phyloP scores from a whole-genome alignment of 768 basidiomycete genomes.

The Lentinula detonsa region DNA sequence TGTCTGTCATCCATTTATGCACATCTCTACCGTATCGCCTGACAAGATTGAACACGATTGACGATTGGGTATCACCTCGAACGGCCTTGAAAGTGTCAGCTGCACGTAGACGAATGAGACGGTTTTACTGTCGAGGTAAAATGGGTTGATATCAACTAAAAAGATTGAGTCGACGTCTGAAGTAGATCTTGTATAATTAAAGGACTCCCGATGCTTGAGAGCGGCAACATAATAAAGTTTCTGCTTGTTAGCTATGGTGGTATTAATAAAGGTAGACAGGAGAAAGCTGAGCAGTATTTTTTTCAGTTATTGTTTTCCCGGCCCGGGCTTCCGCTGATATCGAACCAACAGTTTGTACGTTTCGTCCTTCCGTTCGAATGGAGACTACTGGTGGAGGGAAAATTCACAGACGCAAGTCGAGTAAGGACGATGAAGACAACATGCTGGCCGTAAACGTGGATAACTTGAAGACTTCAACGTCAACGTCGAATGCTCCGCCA shows the following conservation, averaged over 20 bases:
- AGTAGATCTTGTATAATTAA: no score
- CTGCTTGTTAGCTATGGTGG: no score
- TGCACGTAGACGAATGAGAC: slow-evolving; percentile 16
- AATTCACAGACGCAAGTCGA: slow-evolving; percentile 7
- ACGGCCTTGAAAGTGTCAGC: slow-evolving; percentile 17
- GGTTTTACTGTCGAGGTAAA: neutral
- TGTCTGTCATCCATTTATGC: slow-evolving; percentile 18
- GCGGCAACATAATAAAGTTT: no score
- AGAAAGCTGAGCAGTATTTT: no score
- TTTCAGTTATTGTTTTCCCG: no score
- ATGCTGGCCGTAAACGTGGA: neutral
- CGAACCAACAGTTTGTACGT: no score
- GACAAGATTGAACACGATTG: slow-evolving; percentile 28
- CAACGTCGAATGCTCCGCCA: neutral
- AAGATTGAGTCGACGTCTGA: no score
- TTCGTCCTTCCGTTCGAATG: neutral
- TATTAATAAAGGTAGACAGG: no score
- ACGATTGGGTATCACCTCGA: neutral
- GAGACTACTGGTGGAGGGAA: neutral
- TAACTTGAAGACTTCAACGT: neutral
- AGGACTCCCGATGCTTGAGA: no score
- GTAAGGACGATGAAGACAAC: slow-evolving; percentile 5
- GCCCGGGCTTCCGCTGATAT: no score
- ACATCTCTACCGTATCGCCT: slow-evolving; percentile 17
- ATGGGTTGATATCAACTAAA: slow-evolving; percentile 7